Evolutionary conservation across 768 basidiomycete genomes (phyloP).

Genomic region (Hygrophorus pudorinus): DNA sequence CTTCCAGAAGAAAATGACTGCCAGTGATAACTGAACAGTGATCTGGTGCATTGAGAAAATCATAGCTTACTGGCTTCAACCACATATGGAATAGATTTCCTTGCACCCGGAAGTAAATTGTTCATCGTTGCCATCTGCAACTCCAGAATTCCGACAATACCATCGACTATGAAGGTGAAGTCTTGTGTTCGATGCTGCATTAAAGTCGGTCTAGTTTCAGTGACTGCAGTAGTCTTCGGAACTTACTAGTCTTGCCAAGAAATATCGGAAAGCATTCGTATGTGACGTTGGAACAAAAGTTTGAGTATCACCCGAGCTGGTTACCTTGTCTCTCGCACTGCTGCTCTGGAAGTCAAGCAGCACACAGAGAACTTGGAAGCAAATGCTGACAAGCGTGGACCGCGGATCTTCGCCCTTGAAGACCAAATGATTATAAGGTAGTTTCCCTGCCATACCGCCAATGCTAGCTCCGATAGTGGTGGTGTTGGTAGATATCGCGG

Average conservation of each 20-base stretch:
- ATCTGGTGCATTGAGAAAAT: neutral
- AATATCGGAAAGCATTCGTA: constrained; percentile 88
- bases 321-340: constrained; percentile 44
- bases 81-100: constrained; percentile 71
- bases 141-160: constrained; percentile 56
- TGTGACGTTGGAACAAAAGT: constrained; percentile 41
- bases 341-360: constrained; percentile 78
- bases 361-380: constrained; percentile 68
- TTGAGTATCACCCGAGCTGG: constrained; percentile 33
- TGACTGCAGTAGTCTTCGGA: constrained; percentile 1
- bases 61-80: constrained; percentile 65
- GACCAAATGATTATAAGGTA: constrained; percentile 86
- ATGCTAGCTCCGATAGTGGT: constrained; percentile 25
- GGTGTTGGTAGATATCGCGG: constrained; percentile 37
- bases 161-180: constrained; percentile 74
- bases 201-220: constrained; percentile 8
- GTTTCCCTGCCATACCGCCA: constrained; percentile 61
- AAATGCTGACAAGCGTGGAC: constrained; percentile 60
- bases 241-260: constrained; percentile 78
- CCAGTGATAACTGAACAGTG: neutral
- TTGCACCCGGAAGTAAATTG: constrained; percentile 77
- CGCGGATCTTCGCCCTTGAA: constrained; percentile 83
- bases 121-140: constrained; percentile 69
- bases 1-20: constrained; percentile 84
- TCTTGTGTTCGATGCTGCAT: constrained; percentile 82